Conservation (phyloP, 352 stramenopile genomes). For the Poterioochromonas sp. region DNA sequence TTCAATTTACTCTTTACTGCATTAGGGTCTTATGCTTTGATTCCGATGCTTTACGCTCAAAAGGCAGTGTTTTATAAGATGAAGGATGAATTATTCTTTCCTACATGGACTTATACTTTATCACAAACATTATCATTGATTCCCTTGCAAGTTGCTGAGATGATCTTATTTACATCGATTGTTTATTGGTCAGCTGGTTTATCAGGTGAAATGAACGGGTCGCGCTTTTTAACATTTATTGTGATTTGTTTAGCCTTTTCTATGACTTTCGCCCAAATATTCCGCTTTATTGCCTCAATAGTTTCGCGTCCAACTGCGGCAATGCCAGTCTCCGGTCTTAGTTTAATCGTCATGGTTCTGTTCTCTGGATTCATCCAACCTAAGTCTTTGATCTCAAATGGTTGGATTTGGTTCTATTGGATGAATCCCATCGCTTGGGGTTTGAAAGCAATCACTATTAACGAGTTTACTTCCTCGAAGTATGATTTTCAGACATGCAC, state of each 20-base stretch:
- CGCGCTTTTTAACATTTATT: constrained; percentile 32
- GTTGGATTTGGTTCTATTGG: constrained; percentile 62
- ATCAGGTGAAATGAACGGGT: constrained; percentile 17
- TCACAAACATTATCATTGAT: constrained; percentile 49
- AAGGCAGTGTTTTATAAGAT: constrained; percentile 39
- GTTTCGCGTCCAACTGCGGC: not conserved
- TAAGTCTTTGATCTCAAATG: constrained; percentile 52
- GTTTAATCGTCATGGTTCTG: constrained; percentile 45
- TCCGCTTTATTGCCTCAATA: not conserved
- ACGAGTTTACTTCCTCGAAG: constrained; percentile 21
- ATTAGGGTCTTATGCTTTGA: constrained; percentile 61
- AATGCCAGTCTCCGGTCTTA: not conserved
- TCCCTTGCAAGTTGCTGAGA: constrained; percentile 49
- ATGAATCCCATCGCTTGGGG: constrained; percentile 50
- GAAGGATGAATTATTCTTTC: constrained; percentile 50
- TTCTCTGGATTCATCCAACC: constrained; percentile 59
- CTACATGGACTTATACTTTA: constrained; percentile 55
- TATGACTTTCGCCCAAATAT: constrained; percentile 32
- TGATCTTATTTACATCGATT: constrained; percentile 25
- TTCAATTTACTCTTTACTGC: constrained; percentile 70
- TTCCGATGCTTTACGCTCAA: constrained; percentile 45
- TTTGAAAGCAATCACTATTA: constrained; percentile 21
- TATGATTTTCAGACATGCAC: constrained; percentile 45
- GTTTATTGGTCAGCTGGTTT: constrained; percentile 33
- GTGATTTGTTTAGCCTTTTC: constrained; percentile 22